Evolutionary conservation across 176 grass and related monocot genomes (phyloP).

Genomic region (Aegilops bicornis): DNA sequence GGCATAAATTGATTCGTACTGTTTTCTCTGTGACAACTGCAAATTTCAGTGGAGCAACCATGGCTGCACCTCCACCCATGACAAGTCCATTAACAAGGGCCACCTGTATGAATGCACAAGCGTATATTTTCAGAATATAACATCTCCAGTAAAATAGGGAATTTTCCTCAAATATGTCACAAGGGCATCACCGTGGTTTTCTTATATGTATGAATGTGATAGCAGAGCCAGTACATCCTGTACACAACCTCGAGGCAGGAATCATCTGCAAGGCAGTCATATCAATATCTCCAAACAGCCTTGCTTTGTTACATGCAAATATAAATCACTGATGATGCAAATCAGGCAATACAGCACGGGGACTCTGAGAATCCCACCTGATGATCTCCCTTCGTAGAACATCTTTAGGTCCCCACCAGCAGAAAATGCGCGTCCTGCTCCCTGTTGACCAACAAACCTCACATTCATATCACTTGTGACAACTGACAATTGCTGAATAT

Average conservation of each 20-base stretch:
- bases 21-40: constrained; percentile 83
- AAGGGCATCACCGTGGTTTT: constrained; percentile 55
- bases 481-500: neutral
- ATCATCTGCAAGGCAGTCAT: constrained; percentile 59
- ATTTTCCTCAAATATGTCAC: neutral
- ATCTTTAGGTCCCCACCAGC: constrained; percentile 96
- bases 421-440: constrained; percentile 82
- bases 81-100: constrained; percentile 90
- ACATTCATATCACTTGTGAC: neutral
- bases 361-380: constrained; percentile 40
- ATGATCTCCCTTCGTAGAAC: constrained; percentile 96
- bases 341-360: neutral
- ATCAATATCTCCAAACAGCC: neutral
- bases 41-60: constrained; percentile 79
- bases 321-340: neutral
- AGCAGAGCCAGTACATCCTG: constrained; percentile 99
- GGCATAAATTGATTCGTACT: constrained; percentile 31
- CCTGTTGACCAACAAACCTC: constrained; percentile 44
- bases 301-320: neutral
- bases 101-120: constrained; percentile 41
- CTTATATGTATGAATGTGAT: constrained; percentile 96
- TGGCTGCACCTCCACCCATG: constrained; percentile 87
- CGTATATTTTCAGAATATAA: neutral
- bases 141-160: neutral
- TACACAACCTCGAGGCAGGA: constrained; percentile 92